Evolutionary conservation across 768 basidiomycete genomes (phyloP).

Genomic region (Boletus rubropictus): DNA sequence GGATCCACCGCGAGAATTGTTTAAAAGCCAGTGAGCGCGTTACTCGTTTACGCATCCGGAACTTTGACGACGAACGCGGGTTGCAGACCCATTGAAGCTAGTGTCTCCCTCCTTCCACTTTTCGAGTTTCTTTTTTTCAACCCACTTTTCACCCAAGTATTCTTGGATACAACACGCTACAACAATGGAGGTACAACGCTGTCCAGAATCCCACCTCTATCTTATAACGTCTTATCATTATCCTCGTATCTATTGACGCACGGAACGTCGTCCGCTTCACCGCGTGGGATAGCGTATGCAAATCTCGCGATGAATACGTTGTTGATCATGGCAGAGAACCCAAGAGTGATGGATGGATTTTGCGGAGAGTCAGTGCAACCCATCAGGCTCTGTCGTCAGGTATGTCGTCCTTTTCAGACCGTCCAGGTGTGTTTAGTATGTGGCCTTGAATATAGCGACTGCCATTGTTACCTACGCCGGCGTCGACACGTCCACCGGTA

Average conservation of each 20-base stretch:
- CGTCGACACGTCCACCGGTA: slow-evolving; percentile 39
- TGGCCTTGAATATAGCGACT: slow-evolving; percentile 36
- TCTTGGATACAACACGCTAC: slow-evolving; percentile 35
- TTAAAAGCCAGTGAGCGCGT: slow-evolving; percentile 48
- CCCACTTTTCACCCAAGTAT: slow-evolving; percentile 41
- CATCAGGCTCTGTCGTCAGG: slow-evolving; percentile 62
- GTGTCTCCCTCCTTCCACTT: slow-evolving; percentile 51
- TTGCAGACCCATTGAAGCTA: slow-evolving; percentile 57
- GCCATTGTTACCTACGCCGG: slow-evolving; percentile 43
- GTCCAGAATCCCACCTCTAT: slow-evolving; percentile 32
- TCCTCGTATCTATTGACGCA: slow-evolving; percentile 65
- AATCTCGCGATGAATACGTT: slow-evolving; percentile 51
- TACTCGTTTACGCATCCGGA: neutral
- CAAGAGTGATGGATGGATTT: slow-evolving; percentile 41
- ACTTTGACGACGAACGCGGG: neutral
- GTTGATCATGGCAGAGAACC: slow-evolving; percentile 46
- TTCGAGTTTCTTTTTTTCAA: slow-evolving; percentile 58
- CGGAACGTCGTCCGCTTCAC: slow-evolving; percentile 54
- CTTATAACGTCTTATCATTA: slow-evolving; percentile 48
- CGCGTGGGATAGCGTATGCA: slow-evolving; percentile 58
- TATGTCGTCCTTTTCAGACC: slow-evolving; percentile 20
- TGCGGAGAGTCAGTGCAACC: slow-evolving; percentile 36
- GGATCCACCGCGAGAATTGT: slow-evolving; percentile 47
- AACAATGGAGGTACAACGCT: slow-evolving; percentile 21
- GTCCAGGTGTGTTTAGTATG: neutral